phyloP scores from a whole-genome alignment of 116 monocot species.

The Phalaenopsis hybrid region DNA sequence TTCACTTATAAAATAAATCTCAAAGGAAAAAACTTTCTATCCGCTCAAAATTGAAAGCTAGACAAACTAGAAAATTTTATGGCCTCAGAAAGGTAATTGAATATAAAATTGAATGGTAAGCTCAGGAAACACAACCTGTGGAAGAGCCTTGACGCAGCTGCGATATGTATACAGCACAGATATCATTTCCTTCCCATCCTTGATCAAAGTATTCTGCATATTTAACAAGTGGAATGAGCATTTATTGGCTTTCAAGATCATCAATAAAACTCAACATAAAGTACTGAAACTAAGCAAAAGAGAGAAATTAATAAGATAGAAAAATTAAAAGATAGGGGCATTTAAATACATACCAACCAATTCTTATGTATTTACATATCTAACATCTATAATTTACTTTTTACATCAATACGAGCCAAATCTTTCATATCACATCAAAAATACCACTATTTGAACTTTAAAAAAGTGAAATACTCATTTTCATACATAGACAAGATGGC shows the following conservation, averaged over 20 bases:
- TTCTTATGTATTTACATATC: too few relatives aligned
- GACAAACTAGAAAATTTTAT: background rate
- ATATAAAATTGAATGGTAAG: background rate
- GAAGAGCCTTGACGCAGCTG: conserved; percentile 98
- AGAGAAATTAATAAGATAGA: background rate
- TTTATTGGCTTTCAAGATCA: background rate
- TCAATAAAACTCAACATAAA: background rate
- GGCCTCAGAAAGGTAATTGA: background rate
- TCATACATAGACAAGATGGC: too few relatives aligned
- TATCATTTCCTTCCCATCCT: conserved; percentile 96
- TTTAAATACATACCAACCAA: too few relatives aligned
- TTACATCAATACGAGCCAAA: too few relatives aligned
- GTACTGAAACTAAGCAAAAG: background rate
- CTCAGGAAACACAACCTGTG: conserved; percentile 50
- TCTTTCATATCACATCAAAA: too few relatives aligned
- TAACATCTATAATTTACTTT: too few relatives aligned
- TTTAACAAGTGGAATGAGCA: background rate
- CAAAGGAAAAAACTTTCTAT: background rate
- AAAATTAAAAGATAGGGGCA: background rate
- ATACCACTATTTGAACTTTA: too few relatives aligned
- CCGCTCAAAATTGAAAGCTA: background rate
- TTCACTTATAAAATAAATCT: background rate
- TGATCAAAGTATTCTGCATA: conserved; percentile 70
- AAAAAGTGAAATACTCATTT: too few relatives aligned
- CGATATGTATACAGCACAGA: conserved; percentile 92